Conservation (phyloP, 805 yeast genomes). For the Limtongia smithiae region DNA sequence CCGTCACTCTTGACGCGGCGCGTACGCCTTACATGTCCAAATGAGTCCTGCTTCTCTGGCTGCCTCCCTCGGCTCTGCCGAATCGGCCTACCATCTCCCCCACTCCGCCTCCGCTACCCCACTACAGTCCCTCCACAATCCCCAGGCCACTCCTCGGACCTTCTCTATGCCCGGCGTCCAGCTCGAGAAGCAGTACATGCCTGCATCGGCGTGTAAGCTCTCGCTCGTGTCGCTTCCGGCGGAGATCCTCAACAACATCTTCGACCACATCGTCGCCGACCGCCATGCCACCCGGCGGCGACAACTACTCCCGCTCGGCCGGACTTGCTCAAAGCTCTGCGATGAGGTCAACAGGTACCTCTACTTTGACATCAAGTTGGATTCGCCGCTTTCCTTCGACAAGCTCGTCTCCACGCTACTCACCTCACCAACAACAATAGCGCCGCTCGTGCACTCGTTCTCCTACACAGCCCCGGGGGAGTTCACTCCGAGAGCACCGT, state of each 20-base stretch:
- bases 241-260: constrained; percentile 15
- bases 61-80: background rate
- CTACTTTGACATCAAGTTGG: constrained; percentile 15
- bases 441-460: constrained; percentile 23
- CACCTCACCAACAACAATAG: constrained; percentile 22
- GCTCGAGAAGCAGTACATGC: too few species aligned
- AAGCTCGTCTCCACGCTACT: constrained; percentile 26
- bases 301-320: constrained; percentile 19
- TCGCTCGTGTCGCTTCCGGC: constrained; percentile 14
- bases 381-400: constrained; percentile 18
- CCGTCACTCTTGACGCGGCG: background rate
- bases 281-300: constrained; percentile 3
- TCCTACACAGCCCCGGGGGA: constrained; percentile 26
- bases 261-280: constrained; percentile 11
- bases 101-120: too few species aligned
- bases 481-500: constrained; percentile 28
- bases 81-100: too few species aligned
- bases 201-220: background rate
- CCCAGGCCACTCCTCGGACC: too few species aligned
- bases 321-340: constrained; percentile 17
- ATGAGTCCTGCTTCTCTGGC: background rate
- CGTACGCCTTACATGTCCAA: constrained; percentile 1
- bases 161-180: background rate
- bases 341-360: constrained; percentile 25
- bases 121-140: too few species aligned